Evolutionary conservation across 1,284 basidiomycete species (phyloP).

Genomic region (Porogramme epimiltina): DNA sequence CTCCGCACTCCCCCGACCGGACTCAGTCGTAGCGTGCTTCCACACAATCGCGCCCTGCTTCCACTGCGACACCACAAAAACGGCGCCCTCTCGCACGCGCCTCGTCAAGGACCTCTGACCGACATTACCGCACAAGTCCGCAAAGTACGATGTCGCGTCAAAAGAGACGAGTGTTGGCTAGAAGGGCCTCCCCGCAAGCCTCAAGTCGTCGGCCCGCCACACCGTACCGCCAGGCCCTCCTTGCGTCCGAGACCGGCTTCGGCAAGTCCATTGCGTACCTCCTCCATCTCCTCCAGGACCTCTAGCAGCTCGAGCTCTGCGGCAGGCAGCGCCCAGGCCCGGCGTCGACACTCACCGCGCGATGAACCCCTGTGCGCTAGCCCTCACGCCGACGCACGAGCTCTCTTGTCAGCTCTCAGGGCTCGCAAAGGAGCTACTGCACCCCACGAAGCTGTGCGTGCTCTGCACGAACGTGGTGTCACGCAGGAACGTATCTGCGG

Average conservation of each 20-base stretch:
- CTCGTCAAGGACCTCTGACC: slow-evolving; percentile 39
- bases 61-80: too few relatives aligned
- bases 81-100: slow-evolving; percentile 38
- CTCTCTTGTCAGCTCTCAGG: slow-evolving; percentile 76
- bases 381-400: slow-evolving; percentile 88
- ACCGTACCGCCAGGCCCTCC: slow-evolving; percentile 63
- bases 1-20: too few relatives aligned
- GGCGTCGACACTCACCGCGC: slow-evolving; percentile 18
- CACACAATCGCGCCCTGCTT: too few relatives aligned
- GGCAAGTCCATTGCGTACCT: slow-evolving; percentile 90
- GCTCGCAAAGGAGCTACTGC: slow-evolving; percentile 75
- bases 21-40: too few relatives aligned
- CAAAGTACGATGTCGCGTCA: slow-evolving; percentile 32
- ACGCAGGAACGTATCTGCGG: slow-evolving; percentile 46
- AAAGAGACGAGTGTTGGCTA: neutral
- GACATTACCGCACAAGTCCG: slow-evolving; percentile 22
- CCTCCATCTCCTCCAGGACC: slow-evolving; percentile 75
- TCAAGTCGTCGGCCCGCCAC: slow-evolving; percentile 29
- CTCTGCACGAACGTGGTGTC: slow-evolving; percentile 76
- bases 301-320: slow-evolving; percentile 62
- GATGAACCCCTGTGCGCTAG: slow-evolving; percentile 71
- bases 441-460: slow-evolving; percentile 75
- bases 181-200: slow-evolving; percentile 6
- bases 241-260: slow-evolving; percentile 87
- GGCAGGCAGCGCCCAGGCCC: slow-evolving; percentile 2